These are phyloP conservation scores for Geotrichum histeridarum DNA, from an alignment of 1,139 yeast species.

Conservation along the genomic window DNA sequence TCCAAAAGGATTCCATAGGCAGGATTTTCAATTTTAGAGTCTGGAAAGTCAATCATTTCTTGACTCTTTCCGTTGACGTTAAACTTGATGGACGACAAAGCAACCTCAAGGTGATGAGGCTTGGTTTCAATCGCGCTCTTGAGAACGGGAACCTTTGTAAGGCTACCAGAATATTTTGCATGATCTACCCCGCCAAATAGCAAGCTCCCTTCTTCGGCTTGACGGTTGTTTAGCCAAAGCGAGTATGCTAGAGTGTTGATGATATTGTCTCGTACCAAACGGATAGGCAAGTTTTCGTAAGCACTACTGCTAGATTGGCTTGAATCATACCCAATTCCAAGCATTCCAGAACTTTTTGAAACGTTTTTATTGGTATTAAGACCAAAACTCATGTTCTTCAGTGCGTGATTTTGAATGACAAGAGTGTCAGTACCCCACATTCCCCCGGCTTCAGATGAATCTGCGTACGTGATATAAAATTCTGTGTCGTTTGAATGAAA, in stretches of 20 bases:
- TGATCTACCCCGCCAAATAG: slow-evolving; percentile 58
- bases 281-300: slow-evolving; percentile 45
- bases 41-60: too few relatives aligned
- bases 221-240: slow-evolving; percentile 45
- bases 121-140: slow-evolving; percentile 13
- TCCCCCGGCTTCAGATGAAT: slow-evolving; percentile 41
- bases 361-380: too few relatives aligned
- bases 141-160: slow-evolving; percentile 33
- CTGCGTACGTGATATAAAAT: slow-evolving; percentile 31
- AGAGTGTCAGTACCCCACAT: slow-evolving; percentile 47
- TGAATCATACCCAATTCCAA: slow-evolving; percentile 30
- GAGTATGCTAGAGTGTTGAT: slow-evolving; percentile 51
- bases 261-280: slow-evolving; percentile 45
- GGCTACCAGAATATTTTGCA: slow-evolving; percentile 47
- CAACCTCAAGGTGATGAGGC: slow-evolving; percentile 14
- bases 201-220: slow-evolving; percentile 45
- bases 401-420: slow-evolving; percentile 19
- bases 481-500: slow-evolving; percentile 17
- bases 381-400: slow-evolving; percentile 29
- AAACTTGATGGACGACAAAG: slow-evolving; percentile 15
- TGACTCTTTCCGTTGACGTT: slow-evolving; percentile 10
- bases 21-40: too few relatives aligned
- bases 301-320: slow-evolving; percentile 23
- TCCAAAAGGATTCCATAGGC: slow-evolving; percentile 28
- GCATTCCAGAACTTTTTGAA: slow-evolving; percentile 30